Percentiles rank a stretch among this genome's conserved stretches.
These are phyloP conservation scores for carrot (Daucus carota) DNA, from an alignment of 129 eudicot genomes.

Conservation along the genomic window DH1_v3.0 NC_030381.2:35534501-35535000, in stretches of 20 bases:
- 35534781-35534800: too few species aligned
- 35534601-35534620: not conserved
- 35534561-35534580: not conserved
- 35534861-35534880: too few species aligned
- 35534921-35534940: not conserved
- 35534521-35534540: not conserved
- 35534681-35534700: not conserved
- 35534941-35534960: not conserved
- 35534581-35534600: not conserved
- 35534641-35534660: not conserved
- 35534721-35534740: conserved; percentile 2
- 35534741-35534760: too few species aligned
- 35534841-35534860: too few species aligned
- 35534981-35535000: too few species aligned
- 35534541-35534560: conserved; percentile 5
- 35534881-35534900: not conserved
- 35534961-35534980: not conserved
- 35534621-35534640: not conserved
- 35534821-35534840: not conserved
- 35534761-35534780: too few species aligned
- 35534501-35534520: not conserved
- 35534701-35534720: not conserved
- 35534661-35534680: not conserved
- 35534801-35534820: not conserved
- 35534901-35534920: not conserved